A percentile compares a stretch with the other conserved stretches of the same genome.
Evolutionary conservation across 2,329 filamentous ascomycete species (phyloP).

Genomic region (Penicillium glabrum): DNA sequence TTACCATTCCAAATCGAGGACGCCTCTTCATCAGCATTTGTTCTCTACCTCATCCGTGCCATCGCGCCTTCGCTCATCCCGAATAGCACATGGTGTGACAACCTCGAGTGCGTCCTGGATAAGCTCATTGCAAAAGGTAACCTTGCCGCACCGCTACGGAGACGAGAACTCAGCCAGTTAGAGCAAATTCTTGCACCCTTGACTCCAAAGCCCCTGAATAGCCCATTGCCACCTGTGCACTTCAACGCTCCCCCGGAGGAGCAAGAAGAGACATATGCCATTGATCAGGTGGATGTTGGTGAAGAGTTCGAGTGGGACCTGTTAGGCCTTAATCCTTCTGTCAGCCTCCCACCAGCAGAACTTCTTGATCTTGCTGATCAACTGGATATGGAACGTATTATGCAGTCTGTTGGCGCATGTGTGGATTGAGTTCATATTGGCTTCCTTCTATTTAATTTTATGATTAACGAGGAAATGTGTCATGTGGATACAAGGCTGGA

Average conservation of each 20-base stretch:
- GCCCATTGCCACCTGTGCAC: not conserved
- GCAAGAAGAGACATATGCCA: constrained; percentile 9
- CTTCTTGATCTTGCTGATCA: constrained; percentile 27
- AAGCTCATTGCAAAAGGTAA: constrained; percentile 41
- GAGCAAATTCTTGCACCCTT: constrained; percentile 39
- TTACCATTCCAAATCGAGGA: constrained; percentile 45
- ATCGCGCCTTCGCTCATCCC: constrained; percentile 37
- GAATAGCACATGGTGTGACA: constrained; percentile 38
- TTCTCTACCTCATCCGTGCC: constrained; percentile 36
- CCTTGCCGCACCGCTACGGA: constrained; percentile 39
- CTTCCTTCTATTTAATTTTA: not conserved
- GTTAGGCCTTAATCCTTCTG: constrained; percentile 21
- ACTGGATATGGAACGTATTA: constrained; percentile 24
- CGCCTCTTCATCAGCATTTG: constrained; percentile 44
- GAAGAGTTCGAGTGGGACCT: constrained; percentile 29
- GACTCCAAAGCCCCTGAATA: constrained; percentile 25
- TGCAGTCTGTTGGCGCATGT: constrained; percentile 18
- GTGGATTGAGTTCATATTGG: not conserved
- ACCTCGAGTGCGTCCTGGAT: constrained; percentile 39
- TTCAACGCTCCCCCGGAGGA: constrained; percentile 2
- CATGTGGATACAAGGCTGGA: not conserved
- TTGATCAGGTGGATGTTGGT: constrained; percentile 17
- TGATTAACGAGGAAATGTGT: not conserved
- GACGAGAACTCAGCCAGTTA: constrained; percentile 39
- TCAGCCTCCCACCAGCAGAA: constrained; percentile 25